phyloP scores from a whole-genome alignment of 2,329 filamentous ascomycete genomes.

The Torrubiella hemipterigena region DNA sequence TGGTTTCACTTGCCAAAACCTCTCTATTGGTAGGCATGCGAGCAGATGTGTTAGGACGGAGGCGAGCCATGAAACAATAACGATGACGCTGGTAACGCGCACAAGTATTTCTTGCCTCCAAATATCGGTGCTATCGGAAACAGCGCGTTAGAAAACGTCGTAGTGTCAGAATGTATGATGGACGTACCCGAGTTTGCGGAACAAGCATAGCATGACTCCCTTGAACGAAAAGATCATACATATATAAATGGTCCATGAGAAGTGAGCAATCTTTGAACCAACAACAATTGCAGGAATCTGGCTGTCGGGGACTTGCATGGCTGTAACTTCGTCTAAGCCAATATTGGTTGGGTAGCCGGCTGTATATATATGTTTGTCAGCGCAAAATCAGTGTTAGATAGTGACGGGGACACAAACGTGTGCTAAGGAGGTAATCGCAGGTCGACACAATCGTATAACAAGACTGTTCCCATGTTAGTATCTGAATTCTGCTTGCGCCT shows the following conservation, averaged over 20 bases:
- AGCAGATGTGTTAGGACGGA: constrained; percentile 4
- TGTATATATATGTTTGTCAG: too few species aligned
- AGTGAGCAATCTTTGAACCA: constrained; percentile 3
- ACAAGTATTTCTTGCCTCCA: constrained; percentile 2
- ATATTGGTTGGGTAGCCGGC: constrained; percentile 4
- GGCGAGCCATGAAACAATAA: constrained; percentile 1
- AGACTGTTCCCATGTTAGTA: not conserved
- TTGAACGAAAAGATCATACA: constrained; percentile 6
- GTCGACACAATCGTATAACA: constrained; percentile 3
- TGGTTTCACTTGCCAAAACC: constrained; percentile 4
- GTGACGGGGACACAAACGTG: not conserved
- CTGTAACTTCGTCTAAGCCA: constrained; percentile 2
- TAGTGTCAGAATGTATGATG: not conserved
- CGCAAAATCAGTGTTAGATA: not conserved
- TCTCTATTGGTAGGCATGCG: constrained; percentile 2
- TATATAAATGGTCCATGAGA: constrained; percentile 5
- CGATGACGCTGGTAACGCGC: not conserved
- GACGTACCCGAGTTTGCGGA: constrained; percentile 1
- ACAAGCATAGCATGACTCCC: constrained; percentile 2
- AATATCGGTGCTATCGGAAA: not conserved
- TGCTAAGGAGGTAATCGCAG: constrained; percentile 2
- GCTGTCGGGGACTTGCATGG: constrained; percentile 1
- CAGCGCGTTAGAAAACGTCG: not conserved
- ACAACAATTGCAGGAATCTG: not conserved
- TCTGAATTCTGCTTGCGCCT: not conserved